Conservation (phyloP, 192 early-diverging fungal genomes). For the Funneliformis geosporum region DNA sequence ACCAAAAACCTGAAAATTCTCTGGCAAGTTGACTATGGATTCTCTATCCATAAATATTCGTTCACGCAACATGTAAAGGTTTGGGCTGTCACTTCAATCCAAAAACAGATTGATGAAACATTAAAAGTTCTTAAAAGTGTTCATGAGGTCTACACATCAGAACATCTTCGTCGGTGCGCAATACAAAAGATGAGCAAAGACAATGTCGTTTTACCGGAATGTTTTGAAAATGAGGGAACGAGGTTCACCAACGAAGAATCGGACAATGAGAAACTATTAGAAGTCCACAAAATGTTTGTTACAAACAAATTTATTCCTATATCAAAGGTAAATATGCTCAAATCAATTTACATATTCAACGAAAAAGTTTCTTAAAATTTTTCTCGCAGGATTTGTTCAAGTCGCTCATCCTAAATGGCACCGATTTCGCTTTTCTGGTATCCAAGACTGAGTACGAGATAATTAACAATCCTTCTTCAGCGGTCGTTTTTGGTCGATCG, state of each 20-base stretch:
- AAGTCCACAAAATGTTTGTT: slow-evolving; percentile 25
- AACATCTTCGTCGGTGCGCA: not conserved
- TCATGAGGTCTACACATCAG: slow-evolving; percentile 2
- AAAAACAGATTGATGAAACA: not conserved
- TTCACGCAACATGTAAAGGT: slow-evolving; percentile 14
- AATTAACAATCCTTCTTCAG: slow-evolving; percentile 11
- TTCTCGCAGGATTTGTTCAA: slow-evolving; percentile 18
- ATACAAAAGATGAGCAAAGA: not conserved
- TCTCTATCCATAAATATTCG: not conserved
- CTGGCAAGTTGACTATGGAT: slow-evolving; percentile 26
- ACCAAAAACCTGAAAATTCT: not conserved
- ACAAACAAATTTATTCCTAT: slow-evolving; percentile 27
- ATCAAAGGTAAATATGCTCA: slow-evolving; percentile 14
- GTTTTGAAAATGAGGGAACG: not conserved
- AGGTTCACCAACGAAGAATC: not conserved
- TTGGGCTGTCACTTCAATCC: slow-evolving; percentile 6
- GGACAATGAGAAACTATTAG: not conserved
- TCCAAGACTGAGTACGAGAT: slow-evolving; percentile 26
- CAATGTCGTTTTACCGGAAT: not conserved
- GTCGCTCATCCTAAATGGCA: not conserved
- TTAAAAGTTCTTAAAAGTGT: slow-evolving; percentile 8
- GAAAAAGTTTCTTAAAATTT: not conserved
- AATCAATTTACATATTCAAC: not conserved
- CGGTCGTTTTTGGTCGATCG: slow-evolving; percentile 25
- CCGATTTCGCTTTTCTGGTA: slow-evolving; percentile 20